These are phyloP conservation scores for Xylariaceae sp. DNA, from an alignment of 2,329 filamentous ascomycete species.

Conservation along the genomic window DNA sequence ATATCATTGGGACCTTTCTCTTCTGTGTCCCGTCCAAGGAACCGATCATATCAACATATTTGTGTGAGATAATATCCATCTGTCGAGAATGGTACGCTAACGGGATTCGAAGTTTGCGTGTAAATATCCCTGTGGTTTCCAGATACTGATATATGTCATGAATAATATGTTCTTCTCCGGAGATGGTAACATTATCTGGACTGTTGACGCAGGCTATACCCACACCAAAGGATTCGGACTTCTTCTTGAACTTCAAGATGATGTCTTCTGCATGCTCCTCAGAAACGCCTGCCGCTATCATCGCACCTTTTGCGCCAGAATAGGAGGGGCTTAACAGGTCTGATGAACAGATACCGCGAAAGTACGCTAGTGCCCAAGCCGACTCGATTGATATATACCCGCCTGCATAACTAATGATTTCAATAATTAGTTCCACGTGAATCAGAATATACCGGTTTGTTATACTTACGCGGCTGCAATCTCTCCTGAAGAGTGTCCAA, in stretches of 20 bases:
- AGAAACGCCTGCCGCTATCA: conserved; percentile 29
- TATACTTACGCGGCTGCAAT: conserved; percentile 31
- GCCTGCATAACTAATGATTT: conserved; percentile 8
- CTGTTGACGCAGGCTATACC: conserved; percentile 31
- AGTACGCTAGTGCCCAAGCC: conserved; percentile 16
- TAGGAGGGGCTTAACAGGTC: conserved; percentile 1
- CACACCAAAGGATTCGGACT: conserved; percentile 3
- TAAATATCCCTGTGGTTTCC: conserved; percentile 21
- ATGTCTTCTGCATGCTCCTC: conserved; percentile 6
- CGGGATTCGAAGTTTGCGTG: conserved; percentile 24
- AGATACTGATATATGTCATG: conserved; percentile 17
- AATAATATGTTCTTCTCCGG: conserved; percentile 26
- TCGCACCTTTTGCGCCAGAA: conserved; percentile 18
- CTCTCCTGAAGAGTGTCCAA: conserved; percentile 22
- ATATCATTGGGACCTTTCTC: conserved; percentile 13
- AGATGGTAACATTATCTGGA: conserved; percentile 29
- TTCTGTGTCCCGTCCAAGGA: not conserved
- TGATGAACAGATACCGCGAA: conserved; percentile 10
- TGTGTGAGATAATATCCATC: conserved; percentile 22
- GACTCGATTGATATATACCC: conserved; percentile 13
- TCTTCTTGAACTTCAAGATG: not conserved
- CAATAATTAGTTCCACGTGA: not conserved
- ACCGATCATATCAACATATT: conserved; percentile 10
- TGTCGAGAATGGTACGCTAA: conserved; percentile 34
- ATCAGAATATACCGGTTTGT: no score